Evolutionary conservation across 192 early-diverging fungal genomes (phyloP), one percentile per base, ranked within the genome.

Genomic region (Entomortierella chlamydospora): DNA sequence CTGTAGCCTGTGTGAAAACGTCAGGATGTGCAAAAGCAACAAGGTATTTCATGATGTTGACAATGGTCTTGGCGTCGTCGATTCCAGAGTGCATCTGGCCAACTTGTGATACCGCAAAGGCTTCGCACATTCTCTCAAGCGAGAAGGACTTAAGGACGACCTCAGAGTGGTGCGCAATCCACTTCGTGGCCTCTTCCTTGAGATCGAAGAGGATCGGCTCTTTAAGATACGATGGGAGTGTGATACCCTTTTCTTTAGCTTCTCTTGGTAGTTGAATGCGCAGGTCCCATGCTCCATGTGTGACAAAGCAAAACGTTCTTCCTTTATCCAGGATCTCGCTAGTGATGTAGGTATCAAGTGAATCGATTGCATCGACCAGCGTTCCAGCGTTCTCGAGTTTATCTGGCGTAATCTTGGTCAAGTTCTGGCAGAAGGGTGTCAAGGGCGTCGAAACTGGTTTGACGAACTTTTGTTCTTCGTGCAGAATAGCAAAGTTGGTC

Each of bases 261-360:
- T 94, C 91, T 20, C 89, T 63, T 2, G 87, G 85, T 1, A 94
- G 67, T 66, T 93, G 91, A 60, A 87, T 90, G 17, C 92, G 89
- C 23, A 94, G 71, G 47, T 91, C 87, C 87, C 87, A 89, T 9
- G 90, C 92, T 33, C 89, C 90, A 72, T 93, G 91, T 1, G 91
- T 90, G 31, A 92, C 91, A 76, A 94, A 90, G 50, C 88, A 87
- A 69, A 94, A 91, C 3, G 82, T 79, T 23, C 82, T 78, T 10
- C 76, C 80, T 57, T 88, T 68, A 31, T 77, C 67, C 17, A 84
- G 62, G 28, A 91, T 86, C 57, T 91, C 82, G 0, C 57, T 71
- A 30, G 83, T 73, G 39, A 93, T 83, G 50, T 85, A 92, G 10
- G 58, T 37, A 56, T 90, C 84, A 26, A 93, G 52, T 12, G 82